A percentile compares a stretch with the other conserved stretches of the same genome.
phyloP scores from a whole-genome alignment of 75 land plant species.

The Cryptomeria japonica region DNA sequence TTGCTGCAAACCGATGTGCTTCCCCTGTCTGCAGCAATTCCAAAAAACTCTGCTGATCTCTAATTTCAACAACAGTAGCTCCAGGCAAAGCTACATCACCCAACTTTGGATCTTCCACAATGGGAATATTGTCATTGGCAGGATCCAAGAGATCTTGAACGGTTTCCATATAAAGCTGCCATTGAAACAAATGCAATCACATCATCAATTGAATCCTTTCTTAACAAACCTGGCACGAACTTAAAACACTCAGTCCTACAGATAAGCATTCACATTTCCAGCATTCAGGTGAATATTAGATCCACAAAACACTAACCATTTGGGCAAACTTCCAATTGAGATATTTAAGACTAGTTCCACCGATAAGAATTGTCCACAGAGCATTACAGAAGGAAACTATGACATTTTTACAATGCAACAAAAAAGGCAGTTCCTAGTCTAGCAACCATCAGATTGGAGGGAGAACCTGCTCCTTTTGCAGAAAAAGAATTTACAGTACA shows the following conservation, averaged over 20 bases:
- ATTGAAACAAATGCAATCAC: constrained; percentile 2
- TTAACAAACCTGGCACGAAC: neutral
- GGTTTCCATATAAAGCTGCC: constrained; percentile 97
- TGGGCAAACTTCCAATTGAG: neutral
- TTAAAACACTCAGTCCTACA: neutral
- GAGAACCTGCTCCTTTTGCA: neutral
- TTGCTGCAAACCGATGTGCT: constrained; percentile 95
- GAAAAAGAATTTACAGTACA: too few relatives aligned
- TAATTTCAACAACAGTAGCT: constrained; percentile 83
- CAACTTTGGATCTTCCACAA: constrained; percentile 93
- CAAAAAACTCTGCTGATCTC: constrained; percentile 80
- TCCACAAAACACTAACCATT: neutral
- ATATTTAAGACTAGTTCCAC: neutral
- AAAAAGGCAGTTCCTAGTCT: neutral
- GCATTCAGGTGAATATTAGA: neutral
- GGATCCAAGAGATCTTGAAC: constrained; percentile 95
- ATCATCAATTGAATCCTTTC: neutral
- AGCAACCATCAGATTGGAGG: neutral
- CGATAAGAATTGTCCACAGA: neutral
- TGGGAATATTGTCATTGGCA: constrained; percentile 89
- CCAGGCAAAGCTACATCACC: constrained; percentile 97
- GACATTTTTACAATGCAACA: neutral
- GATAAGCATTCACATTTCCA: neutral
- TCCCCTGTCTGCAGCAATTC: constrained; percentile 84
- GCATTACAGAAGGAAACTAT: neutral